Conservation (phyloP, 345 rosid species). For the Populus ilicifolia region DNA sequence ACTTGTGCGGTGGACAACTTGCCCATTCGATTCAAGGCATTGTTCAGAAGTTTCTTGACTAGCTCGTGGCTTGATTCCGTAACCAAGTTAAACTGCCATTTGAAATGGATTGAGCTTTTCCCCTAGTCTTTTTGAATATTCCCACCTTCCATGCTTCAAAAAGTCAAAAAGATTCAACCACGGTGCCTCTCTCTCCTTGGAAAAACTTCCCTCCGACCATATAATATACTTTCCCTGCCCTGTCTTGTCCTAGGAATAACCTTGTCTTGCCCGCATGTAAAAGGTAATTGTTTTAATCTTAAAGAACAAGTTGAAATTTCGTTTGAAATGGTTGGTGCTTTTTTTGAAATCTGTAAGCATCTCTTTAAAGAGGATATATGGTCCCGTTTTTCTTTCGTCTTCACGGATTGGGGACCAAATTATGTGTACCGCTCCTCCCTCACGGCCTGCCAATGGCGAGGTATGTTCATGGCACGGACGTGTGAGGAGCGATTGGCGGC, state of each 20-base stretch:
- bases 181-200: not conserved
- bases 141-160: conserved; percentile 16
- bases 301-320: no score
- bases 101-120: not conserved
- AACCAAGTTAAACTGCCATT: not conserved
- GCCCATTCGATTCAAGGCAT: no score
- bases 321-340: no score
- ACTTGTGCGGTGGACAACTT: no score
- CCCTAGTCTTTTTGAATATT: conserved; percentile 16
- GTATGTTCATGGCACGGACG: not conserved
- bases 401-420: conserved; percentile 6
- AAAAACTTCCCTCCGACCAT: conserved; percentile 9
- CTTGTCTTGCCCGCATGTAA: no score
- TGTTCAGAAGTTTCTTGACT: no score
- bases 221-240: not conserved
- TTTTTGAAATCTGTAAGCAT: not conserved
- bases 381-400: not conserved
- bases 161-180: conserved; percentile 34
- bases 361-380: not conserved
- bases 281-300: no score
- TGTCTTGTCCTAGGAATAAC: not conserved
- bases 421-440: no score
- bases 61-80: no score
- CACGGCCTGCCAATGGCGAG: not conserved
- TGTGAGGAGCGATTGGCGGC: conserved; percentile 30